Evolutionary conservation across 2,329 filamentous ascomycete species (phyloP).

Genomic region (Chaetomiaceae sp.): DNA sequence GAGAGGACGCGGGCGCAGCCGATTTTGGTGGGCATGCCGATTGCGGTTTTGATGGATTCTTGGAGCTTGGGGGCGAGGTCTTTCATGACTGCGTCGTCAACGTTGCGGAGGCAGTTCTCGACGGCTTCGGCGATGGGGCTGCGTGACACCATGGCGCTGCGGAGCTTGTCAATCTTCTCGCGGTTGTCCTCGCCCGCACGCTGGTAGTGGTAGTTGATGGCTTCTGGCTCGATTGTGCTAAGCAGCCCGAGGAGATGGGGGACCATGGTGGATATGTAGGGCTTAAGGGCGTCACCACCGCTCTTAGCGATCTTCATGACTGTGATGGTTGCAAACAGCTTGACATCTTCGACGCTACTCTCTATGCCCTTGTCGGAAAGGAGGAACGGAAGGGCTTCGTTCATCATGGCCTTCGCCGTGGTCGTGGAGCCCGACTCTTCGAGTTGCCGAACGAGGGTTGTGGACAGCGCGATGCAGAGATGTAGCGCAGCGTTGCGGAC

Average conservation of each 20-base stretch:
- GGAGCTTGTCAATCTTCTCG: conserved; percentile 83
- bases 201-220: conserved; percentile 87
- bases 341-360: conserved; percentile 81
- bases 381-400: conserved; percentile 83
- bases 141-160: conserved; percentile 73
- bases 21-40: conserved; percentile 91
- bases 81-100: conserved; percentile 74
- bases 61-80: conserved; percentile 68
- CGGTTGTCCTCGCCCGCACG: conserved; percentile 82
- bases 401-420: conserved; percentile 72
- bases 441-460: conserved; percentile 77
- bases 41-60: conserved; percentile 73
- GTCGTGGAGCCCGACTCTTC: conserved; percentile 70
- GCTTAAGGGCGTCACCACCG: conserved; percentile 69
- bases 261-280: conserved; percentile 77
- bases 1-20: conserved; percentile 82
- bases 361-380: conserved; percentile 86
- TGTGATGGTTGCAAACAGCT: conserved; percentile 74
- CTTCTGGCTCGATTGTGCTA: conserved; percentile 83
- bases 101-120: conserved; percentile 77
- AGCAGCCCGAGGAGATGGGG: conserved; percentile 76
- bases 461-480: conserved; percentile 78
- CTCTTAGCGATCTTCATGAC: conserved; percentile 88
- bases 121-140: conserved; percentile 92
- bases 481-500: conserved; percentile 77